Evolutionary conservation across 441 rosid genomes (phyloP).

Genomic region (Isatis lusitanica): DNA sequence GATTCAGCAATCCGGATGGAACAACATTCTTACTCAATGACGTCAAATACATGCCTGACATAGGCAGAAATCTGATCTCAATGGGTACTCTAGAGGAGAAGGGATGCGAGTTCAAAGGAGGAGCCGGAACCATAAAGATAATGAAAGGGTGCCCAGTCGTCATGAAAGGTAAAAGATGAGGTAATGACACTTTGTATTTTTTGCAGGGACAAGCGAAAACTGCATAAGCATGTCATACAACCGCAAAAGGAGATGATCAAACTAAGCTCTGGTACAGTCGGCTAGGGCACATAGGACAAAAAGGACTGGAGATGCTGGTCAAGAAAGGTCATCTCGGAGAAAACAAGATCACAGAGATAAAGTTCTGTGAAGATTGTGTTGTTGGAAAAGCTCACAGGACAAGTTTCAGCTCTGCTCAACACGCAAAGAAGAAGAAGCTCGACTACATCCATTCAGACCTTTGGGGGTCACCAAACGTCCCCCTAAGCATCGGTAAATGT

Average conservation of each 20-base stretch:
- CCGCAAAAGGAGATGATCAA: too few species aligned
- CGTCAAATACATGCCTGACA: background rate
- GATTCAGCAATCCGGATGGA: background rate
- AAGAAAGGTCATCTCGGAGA: too few species aligned
- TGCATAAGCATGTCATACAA: too few species aligned
- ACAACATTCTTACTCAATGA: background rate
- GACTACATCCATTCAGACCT: too few species aligned
- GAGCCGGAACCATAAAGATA: background rate
- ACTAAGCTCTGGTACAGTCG: too few species aligned
- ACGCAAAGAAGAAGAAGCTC: too few species aligned
- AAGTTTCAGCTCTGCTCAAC: too few species aligned
- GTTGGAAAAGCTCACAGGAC: too few species aligned
- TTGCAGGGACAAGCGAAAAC: background rate
- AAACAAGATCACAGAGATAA: too few species aligned
- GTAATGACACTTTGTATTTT: background rate
- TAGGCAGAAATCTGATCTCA: background rate
- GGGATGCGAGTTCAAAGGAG: background rate
- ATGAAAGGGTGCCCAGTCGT: background rate
- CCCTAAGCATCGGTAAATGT: fast-evolving
- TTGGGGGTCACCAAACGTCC: too few species aligned
- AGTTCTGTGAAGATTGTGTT: too few species aligned
- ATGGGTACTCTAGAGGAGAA: background rate
- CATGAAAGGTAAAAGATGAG: background rate
- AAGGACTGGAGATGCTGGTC: fast-evolving
- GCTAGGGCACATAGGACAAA: too few species aligned